Base-by-base conservation (phyloP, 495 filamentous ascomycete genomes). In the Podospora bellae-mahoneyi region DNA sequence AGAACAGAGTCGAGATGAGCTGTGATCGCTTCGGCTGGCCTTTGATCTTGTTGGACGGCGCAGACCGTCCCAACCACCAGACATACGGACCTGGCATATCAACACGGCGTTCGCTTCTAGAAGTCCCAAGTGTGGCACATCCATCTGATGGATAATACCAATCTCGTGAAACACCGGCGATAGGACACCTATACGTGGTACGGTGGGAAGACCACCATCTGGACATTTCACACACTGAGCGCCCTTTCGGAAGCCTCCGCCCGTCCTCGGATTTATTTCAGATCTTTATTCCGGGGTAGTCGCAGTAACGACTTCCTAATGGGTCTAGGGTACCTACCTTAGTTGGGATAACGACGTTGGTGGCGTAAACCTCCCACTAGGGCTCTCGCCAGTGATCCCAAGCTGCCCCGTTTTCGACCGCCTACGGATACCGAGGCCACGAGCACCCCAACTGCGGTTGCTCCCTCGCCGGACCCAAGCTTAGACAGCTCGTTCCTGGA, bases 381-480 rank as follows among this genome's bases (percentile, higher is more conserved):
- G 55, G 18, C n/a, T 20, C 55, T 20, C 55, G 3, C n/a, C n/a
- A 58, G 55, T 13, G 15, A 18, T 26, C n/a, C 6, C n/a, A 26
- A 58, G 55, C 55, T 58, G n/a, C 55, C 55, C 55, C 55, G n/a
- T 48, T 48, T 48, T 58, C 55, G 55, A 58, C 55, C 55, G 55
- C 55, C 23, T 20, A 26, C 55, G 55, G 55, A 58, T 20, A 19
- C 55, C 55, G 55, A 58, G 55, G 55, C n/a, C 55, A 6, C 23
- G 55, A 26, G 18, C 55, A 58, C n/a, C 23, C 23, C 55, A 26
- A 58, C 55, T 26, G 13, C 18, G 55, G 23, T 58, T 19, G 55
- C 39, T 48, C 1, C 9, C 39, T 48, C 39, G 39, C 39, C 39
- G 15, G 39, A 10, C 39, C 39, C 39, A 48, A 48, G 39, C 13